These are phyloP conservation scores for Bipolaris bicolor DNA, from an alignment of 2,329 filamentous ascomycete species.

Conservation along the genomic window DNA sequence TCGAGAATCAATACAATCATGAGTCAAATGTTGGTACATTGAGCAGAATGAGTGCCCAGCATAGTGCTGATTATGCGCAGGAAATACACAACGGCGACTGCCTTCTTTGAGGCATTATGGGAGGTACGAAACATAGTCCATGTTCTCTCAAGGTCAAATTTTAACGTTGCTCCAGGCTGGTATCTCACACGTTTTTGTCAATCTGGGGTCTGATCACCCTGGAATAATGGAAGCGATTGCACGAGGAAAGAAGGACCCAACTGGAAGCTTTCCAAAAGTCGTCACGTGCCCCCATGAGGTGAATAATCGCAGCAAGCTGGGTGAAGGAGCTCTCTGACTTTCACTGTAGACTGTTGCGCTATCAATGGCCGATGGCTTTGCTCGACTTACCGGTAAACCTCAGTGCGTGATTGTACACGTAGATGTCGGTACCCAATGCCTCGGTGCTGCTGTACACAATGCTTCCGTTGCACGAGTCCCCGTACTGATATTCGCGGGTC, in stretches of 20 bases:
- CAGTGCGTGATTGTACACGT: slow-evolving; percentile 82
- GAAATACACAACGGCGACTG: not conserved
- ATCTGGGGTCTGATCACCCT: slow-evolving; percentile 74
- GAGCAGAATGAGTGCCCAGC: not conserved
- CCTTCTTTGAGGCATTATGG: not conserved
- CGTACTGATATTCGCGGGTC: slow-evolving; percentile 77
- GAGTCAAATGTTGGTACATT: slow-evolving; percentile 3
- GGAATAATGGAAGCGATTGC: slow-evolving; percentile 82
- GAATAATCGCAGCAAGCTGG: slow-evolving; percentile 17
- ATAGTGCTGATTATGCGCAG: not conserved
- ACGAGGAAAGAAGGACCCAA: slow-evolving; percentile 72
- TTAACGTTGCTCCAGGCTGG: not conserved
- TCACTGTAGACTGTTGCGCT: slow-evolving; percentile 75
- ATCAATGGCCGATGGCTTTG: slow-evolving; percentile 83
- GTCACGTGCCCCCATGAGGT: slow-evolving; percentile 84
- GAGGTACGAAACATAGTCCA: slow-evolving; percentile 1
- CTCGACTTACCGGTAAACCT: slow-evolving; percentile 69
- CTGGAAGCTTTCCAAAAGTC: slow-evolving; percentile 70
- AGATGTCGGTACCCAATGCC: slow-evolving; percentile 80
- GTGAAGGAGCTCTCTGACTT: not conserved
- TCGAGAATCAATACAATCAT: not conserved
- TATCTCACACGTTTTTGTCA: slow-evolving; percentile 62
- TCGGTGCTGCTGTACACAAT: slow-evolving; percentile 80
- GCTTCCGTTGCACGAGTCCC: slow-evolving; percentile 75
- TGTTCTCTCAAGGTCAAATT: not conserved